These are phyloP conservation scores for Boeremia exigua DNA, from an alignment of 2,329 filamentous ascomycete genomes.

Conservation along the genomic window DNA sequence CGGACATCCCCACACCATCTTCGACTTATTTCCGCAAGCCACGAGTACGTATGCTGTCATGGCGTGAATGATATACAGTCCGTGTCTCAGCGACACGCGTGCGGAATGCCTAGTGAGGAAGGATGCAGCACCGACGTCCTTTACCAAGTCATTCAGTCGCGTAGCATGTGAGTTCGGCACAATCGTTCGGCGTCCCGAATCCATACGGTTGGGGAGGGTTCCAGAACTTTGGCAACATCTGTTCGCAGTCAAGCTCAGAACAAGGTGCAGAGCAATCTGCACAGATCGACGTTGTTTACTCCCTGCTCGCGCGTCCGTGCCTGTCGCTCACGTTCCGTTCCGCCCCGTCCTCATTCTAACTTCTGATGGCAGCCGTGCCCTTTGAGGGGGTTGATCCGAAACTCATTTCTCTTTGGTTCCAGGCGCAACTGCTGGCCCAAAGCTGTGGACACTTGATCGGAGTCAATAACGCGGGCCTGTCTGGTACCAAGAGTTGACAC, in stretches of 20 bases:
- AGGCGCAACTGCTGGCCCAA: neutral
- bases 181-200: constrained; percentile 13
- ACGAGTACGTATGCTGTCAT: constrained; percentile 14
- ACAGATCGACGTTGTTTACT: constrained; percentile 12
- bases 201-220: constrained; percentile 12
- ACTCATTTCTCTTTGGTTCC: constrained; percentile 2
- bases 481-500: constrained; percentile 2
- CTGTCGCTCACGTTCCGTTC: constrained; percentile 21
- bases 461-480: neutral
- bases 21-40: constrained; percentile 13
- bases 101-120: constrained; percentile 1
- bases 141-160: neutral
- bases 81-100: constrained; percentile 9
- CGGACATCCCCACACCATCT: constrained; percentile 12
- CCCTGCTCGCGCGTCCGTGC: constrained; percentile 12
- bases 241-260: constrained; percentile 7
- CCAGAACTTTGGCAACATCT: constrained; percentile 16
- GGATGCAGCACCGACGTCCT: constrained; percentile 11
- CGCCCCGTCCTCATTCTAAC: constrained; percentile 12
- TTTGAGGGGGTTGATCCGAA: neutral
- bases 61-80: constrained; percentile 9
- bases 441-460: neutral
- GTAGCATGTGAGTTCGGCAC: neutral
- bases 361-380: constrained; percentile 5
- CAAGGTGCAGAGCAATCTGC: constrained; percentile 15